These are phyloP conservation scores for Psilocybe subaeruginosa DNA, from an alignment of 768 basidiomycete genomes.

Conservation along the genomic window DNA sequence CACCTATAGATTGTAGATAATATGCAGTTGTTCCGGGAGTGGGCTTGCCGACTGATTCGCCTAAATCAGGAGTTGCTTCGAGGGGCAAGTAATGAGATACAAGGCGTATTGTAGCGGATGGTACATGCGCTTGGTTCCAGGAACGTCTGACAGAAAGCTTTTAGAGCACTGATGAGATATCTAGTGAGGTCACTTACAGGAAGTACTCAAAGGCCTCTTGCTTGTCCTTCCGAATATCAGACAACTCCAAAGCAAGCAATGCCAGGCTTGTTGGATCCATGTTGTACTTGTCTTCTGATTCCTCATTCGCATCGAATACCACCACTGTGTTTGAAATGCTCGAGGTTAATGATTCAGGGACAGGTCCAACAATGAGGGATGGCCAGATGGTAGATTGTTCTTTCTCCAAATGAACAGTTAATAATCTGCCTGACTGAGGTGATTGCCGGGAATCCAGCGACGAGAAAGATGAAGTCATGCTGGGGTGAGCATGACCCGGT, in stretches of 20 bases:
- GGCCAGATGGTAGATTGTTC: constrained; percentile 83
- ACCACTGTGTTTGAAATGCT: constrained; percentile 52
- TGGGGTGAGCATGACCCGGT: constrained; percentile 55
- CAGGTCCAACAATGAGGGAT: constrained; percentile 76
- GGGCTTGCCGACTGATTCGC: constrained; percentile 36
- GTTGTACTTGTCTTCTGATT: constrained; percentile 70
- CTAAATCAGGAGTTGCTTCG: constrained; percentile 44
- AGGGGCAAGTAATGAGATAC: constrained; percentile 74
- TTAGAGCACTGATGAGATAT: background rate
- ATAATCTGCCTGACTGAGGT: constrained; percentile 60
- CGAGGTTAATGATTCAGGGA: constrained; percentile 62
- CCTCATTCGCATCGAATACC: constrained; percentile 50
- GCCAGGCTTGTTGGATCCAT: constrained; percentile 87
- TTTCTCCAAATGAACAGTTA: constrained; percentile 84
- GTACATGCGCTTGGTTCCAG: constrained; percentile 78
- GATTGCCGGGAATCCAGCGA: constrained; percentile 74
- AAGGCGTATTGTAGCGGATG: constrained; percentile 78
- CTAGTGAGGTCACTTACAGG: constrained; percentile 50
- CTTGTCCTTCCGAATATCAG: constrained; percentile 74
- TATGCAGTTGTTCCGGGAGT: constrained; percentile 59
- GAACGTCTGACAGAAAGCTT: constrained; percentile 56
- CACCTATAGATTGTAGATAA: constrained; percentile 69
- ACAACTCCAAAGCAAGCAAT: constrained; percentile 68
- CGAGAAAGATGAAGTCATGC: constrained; percentile 73
- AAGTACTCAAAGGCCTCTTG: constrained; percentile 85